Base-by-base conservation (phyloP, 176 grass and related monocot species). In the Coix lacrymajobi region DNA sequence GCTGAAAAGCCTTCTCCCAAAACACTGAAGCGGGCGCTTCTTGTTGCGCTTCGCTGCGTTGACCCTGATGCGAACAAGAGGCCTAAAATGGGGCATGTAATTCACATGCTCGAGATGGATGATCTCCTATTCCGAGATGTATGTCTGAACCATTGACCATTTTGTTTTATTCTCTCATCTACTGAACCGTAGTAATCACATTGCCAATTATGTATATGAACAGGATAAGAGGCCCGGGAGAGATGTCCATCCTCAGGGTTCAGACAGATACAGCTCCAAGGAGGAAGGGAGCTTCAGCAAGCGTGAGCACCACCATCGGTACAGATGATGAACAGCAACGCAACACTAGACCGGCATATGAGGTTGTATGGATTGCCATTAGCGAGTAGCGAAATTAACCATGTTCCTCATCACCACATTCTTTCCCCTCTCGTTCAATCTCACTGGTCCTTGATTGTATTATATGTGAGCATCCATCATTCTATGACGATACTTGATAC, bases 51-150 rank as follows among this genome's bases (percentile, higher is more conserved):
- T 49, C 96, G 91, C 31, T 98, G 96, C 0, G 91, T 98, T 0
- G 96, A 98, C 22, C 96, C 96, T 29, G 96, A 98, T 80, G 96
- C 81, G 57, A 74, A 82, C n/a, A 98, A 95, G 69, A 78, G 96
- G 46, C 96, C 96, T 63, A 98, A 95, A 69, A 98, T 98, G 96
- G 96, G 96, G 43, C 93, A 95, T 78, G 91, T 98, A 7, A 93
- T 98, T 75, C 96, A 98, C 83, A 98, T 98, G 96, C 93, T 98
- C 3, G 96, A 98, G 85, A 93, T 95, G 92, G 96, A 98, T 24
- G 93, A 92, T 20, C 76, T 89, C 31, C 68, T 88, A 64, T 40
- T 52, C 89, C 87, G 80, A 72, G 88, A 95, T 73, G 96, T 95
- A 95, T 54, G 85, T 57, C 5, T 32, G 62, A 69, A 13, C 26